Conservation (phyloP, 1,139 yeast genomes). For the Protomyces macrosporus region DNA sequence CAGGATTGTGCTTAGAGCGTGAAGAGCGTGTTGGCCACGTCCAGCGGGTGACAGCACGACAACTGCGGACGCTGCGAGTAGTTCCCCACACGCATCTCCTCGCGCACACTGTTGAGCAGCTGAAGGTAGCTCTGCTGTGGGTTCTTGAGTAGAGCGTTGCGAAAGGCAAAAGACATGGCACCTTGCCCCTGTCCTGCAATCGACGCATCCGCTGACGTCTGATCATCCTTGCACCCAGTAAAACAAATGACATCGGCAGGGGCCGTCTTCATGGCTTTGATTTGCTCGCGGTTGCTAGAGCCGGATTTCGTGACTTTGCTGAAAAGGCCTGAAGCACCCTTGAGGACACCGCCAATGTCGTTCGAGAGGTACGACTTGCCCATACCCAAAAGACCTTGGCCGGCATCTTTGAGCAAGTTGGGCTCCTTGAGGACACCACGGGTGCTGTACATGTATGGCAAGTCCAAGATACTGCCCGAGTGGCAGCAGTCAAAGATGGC, state of each 20-base stretch:
- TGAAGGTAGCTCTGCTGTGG: slow-evolving; percentile 74
- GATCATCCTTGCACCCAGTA: slow-evolving; percentile 49
- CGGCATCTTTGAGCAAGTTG: slow-evolving; percentile 77
- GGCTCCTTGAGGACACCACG: slow-evolving; percentile 90
- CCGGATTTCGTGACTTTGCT: slow-evolving; percentile 43
- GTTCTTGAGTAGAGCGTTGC: slow-evolving; percentile 59
- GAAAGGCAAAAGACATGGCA: slow-evolving; percentile 90
- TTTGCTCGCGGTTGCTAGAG: slow-evolving; percentile 43
- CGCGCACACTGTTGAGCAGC: slow-evolving; percentile 73
- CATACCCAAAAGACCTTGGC: slow-evolving; percentile 66
- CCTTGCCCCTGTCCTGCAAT: slow-evolving; percentile 53
- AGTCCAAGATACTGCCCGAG: slow-evolving; percentile 83
- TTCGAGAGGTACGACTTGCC: slow-evolving; percentile 69
- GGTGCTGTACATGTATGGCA: slow-evolving; percentile 85
- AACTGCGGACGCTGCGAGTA: slow-evolving; percentile 28
- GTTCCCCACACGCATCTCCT: slow-evolving; percentile 40
- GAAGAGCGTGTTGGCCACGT: slow-evolving; percentile 43
- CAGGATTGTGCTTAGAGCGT: not conserved
- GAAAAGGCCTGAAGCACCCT: slow-evolving; percentile 49
- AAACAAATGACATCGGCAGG: slow-evolving; percentile 84
- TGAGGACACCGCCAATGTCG: slow-evolving; percentile 54
- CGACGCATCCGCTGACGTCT: slow-evolving; percentile 26
- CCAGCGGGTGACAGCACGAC: slow-evolving; percentile 33
- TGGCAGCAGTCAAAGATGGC: slow-evolving; percentile 86
- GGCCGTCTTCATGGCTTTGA: slow-evolving; percentile 60